phyloP scores from a whole-genome alignment of 805 yeast species.

The Pichia manshurica region DNA sequence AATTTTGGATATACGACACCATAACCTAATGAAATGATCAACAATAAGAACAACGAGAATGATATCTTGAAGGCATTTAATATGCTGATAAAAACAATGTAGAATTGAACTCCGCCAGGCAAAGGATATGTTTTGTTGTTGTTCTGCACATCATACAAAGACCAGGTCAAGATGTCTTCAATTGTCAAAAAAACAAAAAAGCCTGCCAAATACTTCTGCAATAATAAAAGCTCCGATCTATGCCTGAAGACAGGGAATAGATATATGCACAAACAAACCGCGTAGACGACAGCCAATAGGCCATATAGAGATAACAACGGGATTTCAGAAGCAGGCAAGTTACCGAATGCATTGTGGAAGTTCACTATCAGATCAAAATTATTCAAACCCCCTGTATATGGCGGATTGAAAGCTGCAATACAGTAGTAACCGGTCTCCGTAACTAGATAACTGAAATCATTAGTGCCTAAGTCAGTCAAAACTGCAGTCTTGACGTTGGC shows the following conservation, averaged over 20 bases:
- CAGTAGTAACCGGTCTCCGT: slow-evolving; percentile 87
- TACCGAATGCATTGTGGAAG: slow-evolving; percentile 90
- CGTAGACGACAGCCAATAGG: slow-evolving; percentile 74
- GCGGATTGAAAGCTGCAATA: slow-evolving; percentile 60
- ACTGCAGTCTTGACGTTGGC: slow-evolving; percentile 53
- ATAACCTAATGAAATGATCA: slow-evolving; percentile 86
- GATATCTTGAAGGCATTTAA: slow-evolving; percentile 78
- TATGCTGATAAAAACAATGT: slow-evolving; percentile 71
- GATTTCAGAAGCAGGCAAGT: slow-evolving; percentile 81
- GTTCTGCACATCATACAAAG: slow-evolving; percentile 81
- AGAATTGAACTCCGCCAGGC: slow-evolving; percentile 50
- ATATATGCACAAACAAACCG: slow-evolving; percentile 74
- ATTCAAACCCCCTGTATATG: slow-evolving; percentile 22
- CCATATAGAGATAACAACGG: slow-evolving; percentile 91
- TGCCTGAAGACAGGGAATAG: slow-evolving; percentile 81
- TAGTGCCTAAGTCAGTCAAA: slow-evolving; percentile 52
- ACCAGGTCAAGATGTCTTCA: slow-evolving; percentile 87
- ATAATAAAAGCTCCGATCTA: slow-evolving; percentile 79
- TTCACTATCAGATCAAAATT: slow-evolving; percentile 63
- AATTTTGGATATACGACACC: slow-evolving; percentile 89
- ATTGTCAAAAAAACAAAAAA: slow-evolving; percentile 76
- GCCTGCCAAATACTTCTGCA: slow-evolving; percentile 85
- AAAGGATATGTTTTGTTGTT: slow-evolving; percentile 34
- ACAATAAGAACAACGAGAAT: slow-evolving; percentile 78
- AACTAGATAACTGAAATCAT: slow-evolving; percentile 58